Percentiles rank a stretch among this genome's conserved stretches.
phyloP scores from a whole-genome alignment of 257 asterid species.

The Phtheirospermum japonicum region DNA sequence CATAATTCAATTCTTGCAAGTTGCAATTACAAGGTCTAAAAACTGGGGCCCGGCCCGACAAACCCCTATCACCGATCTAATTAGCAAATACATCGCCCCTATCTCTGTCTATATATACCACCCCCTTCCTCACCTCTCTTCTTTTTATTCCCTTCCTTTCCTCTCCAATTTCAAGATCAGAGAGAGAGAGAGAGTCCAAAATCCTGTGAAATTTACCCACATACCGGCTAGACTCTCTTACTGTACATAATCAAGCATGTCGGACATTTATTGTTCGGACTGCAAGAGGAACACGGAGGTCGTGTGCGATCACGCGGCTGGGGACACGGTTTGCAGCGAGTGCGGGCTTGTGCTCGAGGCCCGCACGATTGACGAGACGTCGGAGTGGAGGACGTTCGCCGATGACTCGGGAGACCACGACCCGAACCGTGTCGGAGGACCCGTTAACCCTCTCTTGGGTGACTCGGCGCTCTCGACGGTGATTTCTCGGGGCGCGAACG shows the following conservation, averaged over 20 bases:
- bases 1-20: not conserved
- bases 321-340: constrained; percentile 97
- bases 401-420: constrained; percentile 92
- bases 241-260: constrained; percentile 38
- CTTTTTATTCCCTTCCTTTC: not conserved
- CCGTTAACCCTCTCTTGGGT: constrained; percentile 76
- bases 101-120: constrained; percentile 21
- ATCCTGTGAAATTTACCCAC: not conserved
- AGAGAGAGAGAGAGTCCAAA: constrained; percentile 15
- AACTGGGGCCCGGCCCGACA: constrained; percentile 31
- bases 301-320: constrained; percentile 85
- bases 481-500: constrained; percentile 61
- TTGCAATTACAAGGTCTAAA: not conserved
- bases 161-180: constrained; percentile 19
- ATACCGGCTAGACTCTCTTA: no score
- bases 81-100: constrained; percentile 14
- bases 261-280: constrained; percentile 71
- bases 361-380: constrained; percentile 79
- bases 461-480: constrained; percentile 78
- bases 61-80: constrained; percentile 24
- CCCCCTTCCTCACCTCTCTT: not conserved
- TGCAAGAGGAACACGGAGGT: constrained; percentile 94
- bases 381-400: constrained; percentile 94
- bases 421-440: constrained; percentile 92
- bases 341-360: constrained; percentile 93